phyloP scores from a whole-genome alignment of 257 asterid species.

The Ilex asprella region DNA sequence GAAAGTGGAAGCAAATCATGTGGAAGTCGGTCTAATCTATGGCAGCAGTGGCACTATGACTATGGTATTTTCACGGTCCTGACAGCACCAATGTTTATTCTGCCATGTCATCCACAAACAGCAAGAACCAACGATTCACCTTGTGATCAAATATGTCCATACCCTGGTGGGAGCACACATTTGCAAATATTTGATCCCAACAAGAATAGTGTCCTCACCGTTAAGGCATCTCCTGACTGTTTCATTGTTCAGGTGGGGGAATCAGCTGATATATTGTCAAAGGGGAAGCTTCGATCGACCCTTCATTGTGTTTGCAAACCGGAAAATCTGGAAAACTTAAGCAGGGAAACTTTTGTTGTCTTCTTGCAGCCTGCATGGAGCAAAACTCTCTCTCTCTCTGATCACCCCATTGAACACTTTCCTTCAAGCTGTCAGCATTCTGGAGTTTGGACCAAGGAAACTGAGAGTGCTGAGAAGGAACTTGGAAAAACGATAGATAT shows the following conservation, averaged over 20 bases:
- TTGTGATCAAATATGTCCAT: conserved; percentile 35
- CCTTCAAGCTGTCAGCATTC: conserved; percentile 14
- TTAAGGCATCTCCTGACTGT: conserved; percentile 49
- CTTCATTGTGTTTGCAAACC: conserved; percentile 78
- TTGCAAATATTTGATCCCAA: conserved; percentile 69
- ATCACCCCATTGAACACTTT: conserved; percentile 40
- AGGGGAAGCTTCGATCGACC: conserved; percentile 76
- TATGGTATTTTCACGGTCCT: conserved; percentile 76
- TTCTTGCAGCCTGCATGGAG: conserved; percentile 88
- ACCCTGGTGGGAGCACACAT: conserved; percentile 57
- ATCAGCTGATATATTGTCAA: conserved; percentile 69
- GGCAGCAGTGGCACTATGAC: conserved; percentile 99
- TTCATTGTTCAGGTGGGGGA: conserved; percentile 89
- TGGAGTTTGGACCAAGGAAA: conserved; percentile 13
- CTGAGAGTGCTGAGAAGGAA: conserved; percentile 7
- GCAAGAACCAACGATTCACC: not conserved
- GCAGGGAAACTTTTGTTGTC: conserved; percentile 86
- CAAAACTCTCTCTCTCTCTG: conserved; percentile 50
- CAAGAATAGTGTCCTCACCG: conserved; percentile 34
- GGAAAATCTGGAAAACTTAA: conserved; percentile 35
- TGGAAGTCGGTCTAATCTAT: conserved; percentile 17
- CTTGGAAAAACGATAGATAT: conserved; percentile 27
- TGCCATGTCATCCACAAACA: conserved; percentile 22
- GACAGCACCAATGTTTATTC: conserved; percentile 61
- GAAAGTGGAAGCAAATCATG: conserved; percentile 6